Percentiles rank a stretch among this genome's conserved stretches.
These are phyloP conservation scores for Xylaria sp. DNA, from an alignment of 2,329 filamentous ascomycete genomes.

Conservation along the genomic window DNA sequence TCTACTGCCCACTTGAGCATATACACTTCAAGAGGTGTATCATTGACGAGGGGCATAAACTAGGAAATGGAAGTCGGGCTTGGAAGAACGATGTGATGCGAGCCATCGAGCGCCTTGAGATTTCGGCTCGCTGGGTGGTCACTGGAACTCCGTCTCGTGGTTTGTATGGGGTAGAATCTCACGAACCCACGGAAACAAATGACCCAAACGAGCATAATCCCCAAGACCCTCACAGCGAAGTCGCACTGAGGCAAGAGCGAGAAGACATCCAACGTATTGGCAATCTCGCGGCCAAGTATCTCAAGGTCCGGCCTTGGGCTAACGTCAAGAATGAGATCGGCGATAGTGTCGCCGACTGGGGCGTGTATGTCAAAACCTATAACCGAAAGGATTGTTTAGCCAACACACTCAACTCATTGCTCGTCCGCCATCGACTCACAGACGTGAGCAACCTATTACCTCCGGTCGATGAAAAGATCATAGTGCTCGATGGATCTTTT, in stretches of 20 bases:
- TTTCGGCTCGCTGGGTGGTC: slow-evolving; percentile 86
- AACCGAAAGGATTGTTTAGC: slow-evolving; percentile 72
- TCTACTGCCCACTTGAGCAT: slow-evolving; percentile 70
- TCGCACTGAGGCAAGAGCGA: slow-evolving; percentile 60
- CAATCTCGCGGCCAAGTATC: slow-evolving; percentile 73
- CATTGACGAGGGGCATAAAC: slow-evolving; percentile 89
- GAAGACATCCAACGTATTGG: slow-evolving; percentile 74
- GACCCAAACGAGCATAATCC: background rate
- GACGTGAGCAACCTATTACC: slow-evolving; percentile 79
- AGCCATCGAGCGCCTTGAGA: slow-evolving; percentile 64
- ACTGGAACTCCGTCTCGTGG: slow-evolving; percentile 90
- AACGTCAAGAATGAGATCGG: slow-evolving; percentile 66
- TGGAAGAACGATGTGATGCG: slow-evolving; percentile 67
- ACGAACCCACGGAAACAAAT: slow-evolving; percentile 15
- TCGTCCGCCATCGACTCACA: slow-evolving; percentile 80
- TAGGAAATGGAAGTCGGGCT: slow-evolving; percentile 71
- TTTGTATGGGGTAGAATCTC: slow-evolving; percentile 75
- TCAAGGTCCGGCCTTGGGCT: slow-evolving; percentile 83
- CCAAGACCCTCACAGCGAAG: slow-evolving; percentile 44
- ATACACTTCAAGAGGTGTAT: slow-evolving; percentile 90
- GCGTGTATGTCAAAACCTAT: slow-evolving; percentile 71
- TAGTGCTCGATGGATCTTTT: slow-evolving; percentile 82
- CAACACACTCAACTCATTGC: slow-evolving; percentile 78
- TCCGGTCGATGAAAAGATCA: slow-evolving; percentile 74
- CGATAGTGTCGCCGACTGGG: slow-evolving; percentile 74